Conservation (phyloP, 495 filamentous ascomycete genomes). For the Elasticomyces elasticus region DNA sequence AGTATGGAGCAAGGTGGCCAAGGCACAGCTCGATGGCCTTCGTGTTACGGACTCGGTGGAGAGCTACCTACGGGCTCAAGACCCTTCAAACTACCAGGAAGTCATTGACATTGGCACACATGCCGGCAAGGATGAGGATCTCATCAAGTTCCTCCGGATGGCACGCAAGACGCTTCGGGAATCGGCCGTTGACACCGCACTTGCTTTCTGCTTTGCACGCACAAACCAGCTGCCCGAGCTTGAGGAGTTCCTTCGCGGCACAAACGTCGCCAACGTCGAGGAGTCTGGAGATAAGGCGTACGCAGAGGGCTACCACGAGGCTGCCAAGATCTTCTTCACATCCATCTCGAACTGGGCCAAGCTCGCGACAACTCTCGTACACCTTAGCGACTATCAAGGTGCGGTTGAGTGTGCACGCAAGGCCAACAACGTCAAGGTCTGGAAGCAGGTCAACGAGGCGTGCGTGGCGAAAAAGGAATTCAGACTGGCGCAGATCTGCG, state of each 20-base stretch:
- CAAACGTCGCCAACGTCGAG: conserved; percentile 92
- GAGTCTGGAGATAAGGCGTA: conserved; percentile 97
- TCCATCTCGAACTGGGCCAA: conserved; percentile 99
- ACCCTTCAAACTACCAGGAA: conserved; percentile 86
- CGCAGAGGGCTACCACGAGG: conserved; percentile 85
- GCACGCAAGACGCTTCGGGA: conserved; percentile 93
- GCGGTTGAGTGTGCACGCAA: conserved; percentile 98
- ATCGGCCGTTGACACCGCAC: conserved; percentile 81
- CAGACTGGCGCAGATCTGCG: conserved; percentile 97
- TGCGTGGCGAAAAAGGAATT: conserved; percentile 99
- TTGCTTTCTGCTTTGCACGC: conserved; percentile 88
- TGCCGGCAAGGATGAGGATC: conserved; percentile 94
- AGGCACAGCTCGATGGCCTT: conserved; percentile 94
- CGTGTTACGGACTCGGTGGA: conserved; percentile 89
- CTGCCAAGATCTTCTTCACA: conserved; percentile 96
- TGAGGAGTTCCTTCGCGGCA: conserved; percentile 88
- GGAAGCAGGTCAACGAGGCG: conserved; percentile 97
- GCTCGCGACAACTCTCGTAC: conserved; percentile 91
- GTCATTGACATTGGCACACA: conserved; percentile 94
- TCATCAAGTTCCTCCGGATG: conserved; percentile 96
- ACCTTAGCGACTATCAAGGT: conserved; percentile 93
- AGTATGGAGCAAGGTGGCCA: conserved; percentile 99
- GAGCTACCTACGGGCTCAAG: conserved; percentile 90
- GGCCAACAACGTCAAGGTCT: conserved; percentile 98
- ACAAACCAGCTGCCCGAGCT: conserved; percentile 85